Conservation (phyloP, 352 stramenopile genomes). For the Phytophthora macrochlamydospora region DNA sequence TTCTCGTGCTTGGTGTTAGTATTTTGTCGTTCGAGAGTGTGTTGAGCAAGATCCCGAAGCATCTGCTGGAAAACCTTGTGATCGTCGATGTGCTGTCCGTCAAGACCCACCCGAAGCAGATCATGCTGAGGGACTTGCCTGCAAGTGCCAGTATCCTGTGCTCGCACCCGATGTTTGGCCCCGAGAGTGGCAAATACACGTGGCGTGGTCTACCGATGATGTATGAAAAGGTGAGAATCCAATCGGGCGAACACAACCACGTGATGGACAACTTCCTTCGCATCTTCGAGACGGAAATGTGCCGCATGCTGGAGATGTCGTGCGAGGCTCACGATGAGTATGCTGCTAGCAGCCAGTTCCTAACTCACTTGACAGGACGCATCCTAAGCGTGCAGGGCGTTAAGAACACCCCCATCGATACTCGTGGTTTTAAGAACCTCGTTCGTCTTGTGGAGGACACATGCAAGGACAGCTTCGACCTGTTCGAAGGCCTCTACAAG, state of each 20-base stretch:
- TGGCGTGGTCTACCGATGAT: conserved; percentile 97
- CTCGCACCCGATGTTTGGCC: conserved; percentile 98
- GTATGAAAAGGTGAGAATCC: conserved; percentile 94
- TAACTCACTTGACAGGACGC: conserved; percentile 97
- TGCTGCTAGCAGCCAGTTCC: conserved; percentile 97
- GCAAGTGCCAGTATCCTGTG: conserved; percentile 93
- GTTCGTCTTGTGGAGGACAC: conserved; percentile 96
- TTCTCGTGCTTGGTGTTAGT: conserved; percentile 92
- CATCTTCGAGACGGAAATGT: conserved; percentile 97
- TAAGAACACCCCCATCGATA: conserved; percentile 94
- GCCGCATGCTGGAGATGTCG: conserved; percentile 96
- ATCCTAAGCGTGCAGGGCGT: conserved; percentile 93
- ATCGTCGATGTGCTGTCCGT: conserved; percentile 98
- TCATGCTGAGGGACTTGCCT: conserved; percentile 92
- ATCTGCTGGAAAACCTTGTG: conserved; percentile 86
- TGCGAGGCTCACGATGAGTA: conserved; percentile 97
- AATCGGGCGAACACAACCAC: conserved; percentile 54
- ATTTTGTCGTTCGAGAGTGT: conserved; percentile 83
- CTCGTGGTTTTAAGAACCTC: conserved; percentile 97
- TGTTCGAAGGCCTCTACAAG: conserved; percentile 98
- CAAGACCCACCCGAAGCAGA: conserved; percentile 96
- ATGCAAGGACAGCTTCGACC: conserved; percentile 97
- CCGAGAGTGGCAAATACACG: conserved; percentile 94
- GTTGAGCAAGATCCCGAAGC: conserved; percentile 60
- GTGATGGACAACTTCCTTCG: conserved; percentile 92